Evolutionary conservation across 208 protist genomes (phyloP).

Genomic region (Trypanosoma melophagium): DNA sequence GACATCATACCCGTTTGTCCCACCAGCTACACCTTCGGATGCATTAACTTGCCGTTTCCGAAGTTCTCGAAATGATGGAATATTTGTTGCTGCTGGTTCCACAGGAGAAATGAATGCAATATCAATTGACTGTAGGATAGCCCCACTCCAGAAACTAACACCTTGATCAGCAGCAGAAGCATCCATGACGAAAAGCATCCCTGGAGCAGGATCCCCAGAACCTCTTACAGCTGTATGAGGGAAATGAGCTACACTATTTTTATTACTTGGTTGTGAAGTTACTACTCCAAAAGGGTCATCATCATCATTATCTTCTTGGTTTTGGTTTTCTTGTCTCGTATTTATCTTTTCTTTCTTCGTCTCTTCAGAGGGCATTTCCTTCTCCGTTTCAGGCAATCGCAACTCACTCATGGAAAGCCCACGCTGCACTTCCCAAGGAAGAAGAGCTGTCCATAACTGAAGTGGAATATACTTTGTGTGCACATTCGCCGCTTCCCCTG

Average conservation of each 20-base stretch:
- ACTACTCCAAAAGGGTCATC: constrained; percentile 70
- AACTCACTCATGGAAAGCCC: constrained; percentile 70
- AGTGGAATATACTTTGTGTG: constrained; percentile 50
- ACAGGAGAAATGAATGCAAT: constrained; percentile 67
- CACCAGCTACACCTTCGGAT: constrained; percentile 29
- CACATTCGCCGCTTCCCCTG: neutral
- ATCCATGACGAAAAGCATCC: constrained; percentile 68
- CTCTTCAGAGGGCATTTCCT: no score
- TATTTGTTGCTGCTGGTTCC: constrained; percentile 38
- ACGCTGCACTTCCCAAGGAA: constrained; percentile 87
- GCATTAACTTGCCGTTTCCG: constrained; percentile 21
- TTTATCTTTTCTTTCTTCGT: no score
- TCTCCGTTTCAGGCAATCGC: constrained; percentile 19
- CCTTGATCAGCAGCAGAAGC: constrained; percentile 25
- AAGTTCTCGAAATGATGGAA: constrained; percentile 54
- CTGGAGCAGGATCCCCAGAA: constrained; percentile 16
- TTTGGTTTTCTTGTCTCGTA: neutral
- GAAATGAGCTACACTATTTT: neutral
- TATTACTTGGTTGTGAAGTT: constrained; percentile 14
- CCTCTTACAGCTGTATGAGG: neutral
- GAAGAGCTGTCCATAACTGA: constrained; percentile 73
- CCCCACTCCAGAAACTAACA: constrained; percentile 83
- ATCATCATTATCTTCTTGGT: constrained; percentile 7
- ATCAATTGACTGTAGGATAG: constrained; percentile 75
- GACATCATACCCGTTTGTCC: constrained; percentile 29